These are phyloP conservation scores for Phytophthora cryptogea DNA, from an alignment of 352 stramenopile species.

Conservation along the genomic window DNA sequence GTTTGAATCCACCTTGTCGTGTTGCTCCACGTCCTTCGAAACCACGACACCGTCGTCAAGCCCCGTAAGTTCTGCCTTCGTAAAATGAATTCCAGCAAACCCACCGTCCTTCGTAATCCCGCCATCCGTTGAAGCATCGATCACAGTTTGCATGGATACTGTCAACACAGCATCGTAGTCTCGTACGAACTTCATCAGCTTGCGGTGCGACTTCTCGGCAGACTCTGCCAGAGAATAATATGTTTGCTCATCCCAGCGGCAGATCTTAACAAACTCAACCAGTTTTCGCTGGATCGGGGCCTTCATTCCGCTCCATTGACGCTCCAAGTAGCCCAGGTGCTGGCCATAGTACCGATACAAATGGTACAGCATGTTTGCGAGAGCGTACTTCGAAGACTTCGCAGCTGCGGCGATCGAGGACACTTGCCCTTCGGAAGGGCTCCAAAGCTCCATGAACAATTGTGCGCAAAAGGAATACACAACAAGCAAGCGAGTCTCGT, in stretches of 20 bases:
- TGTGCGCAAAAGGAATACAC: conserved; percentile 90
- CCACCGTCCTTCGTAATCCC: conserved; percentile 84
- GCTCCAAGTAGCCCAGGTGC: conserved; percentile 82
- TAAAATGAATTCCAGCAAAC: conserved; percentile 74
- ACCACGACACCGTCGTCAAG: conserved; percentile 54
- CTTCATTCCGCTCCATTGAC: conserved; percentile 87
- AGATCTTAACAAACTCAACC: conserved; percentile 98
- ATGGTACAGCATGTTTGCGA: conserved; percentile 92
- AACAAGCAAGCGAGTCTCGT: conserved; percentile 89
- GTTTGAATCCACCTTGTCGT: conserved; percentile 27
- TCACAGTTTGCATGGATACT: conserved; percentile 84
- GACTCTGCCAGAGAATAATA: conserved; percentile 99
- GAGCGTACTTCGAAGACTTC: conserved; percentile 45
- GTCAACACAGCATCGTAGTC: conserved; percentile 90
- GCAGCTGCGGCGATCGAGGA: conserved; percentile 15
- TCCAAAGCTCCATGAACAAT: conserved; percentile 82
- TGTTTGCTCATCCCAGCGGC: conserved; percentile 99
- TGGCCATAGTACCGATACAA: conserved; percentile 96
- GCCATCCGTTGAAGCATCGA: conserved; percentile 87
- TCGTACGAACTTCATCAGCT: conserved; percentile 97
- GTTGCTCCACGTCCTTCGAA: conserved; percentile 31
- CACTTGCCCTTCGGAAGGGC: conserved; percentile 12
- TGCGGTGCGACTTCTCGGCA: conserved; percentile 97
- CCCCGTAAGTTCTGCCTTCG: conserved; percentile 62
- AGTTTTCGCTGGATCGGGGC: conserved; percentile 96